A percentile compares a stretch with the other conserved stretches of the same genome.
phyloP scores from a whole-genome alignment of 345 rosid species.

The Gossypium anomalum region DNA sequence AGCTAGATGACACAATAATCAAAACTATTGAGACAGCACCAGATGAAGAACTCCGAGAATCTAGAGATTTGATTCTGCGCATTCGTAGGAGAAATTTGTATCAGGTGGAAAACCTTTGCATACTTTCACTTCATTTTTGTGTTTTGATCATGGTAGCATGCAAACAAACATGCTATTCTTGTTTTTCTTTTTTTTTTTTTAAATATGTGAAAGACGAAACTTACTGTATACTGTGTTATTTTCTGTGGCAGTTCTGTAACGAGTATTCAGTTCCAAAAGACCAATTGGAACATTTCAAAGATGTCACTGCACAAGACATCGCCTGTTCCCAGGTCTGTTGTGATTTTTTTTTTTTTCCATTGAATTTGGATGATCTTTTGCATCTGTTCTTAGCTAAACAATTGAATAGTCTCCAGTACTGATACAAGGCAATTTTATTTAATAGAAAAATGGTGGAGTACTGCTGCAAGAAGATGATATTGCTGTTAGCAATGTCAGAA shows the following conservation, averaged over 20 bases:
- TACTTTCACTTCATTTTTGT: constrained; percentile 3
- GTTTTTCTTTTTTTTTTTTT: not conserved
- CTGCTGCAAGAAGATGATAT: constrained; percentile 71
- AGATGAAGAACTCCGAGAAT: constrained; percentile 62
- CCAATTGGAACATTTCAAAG: constrained; percentile 67
- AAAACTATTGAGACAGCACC: constrained; percentile 82
- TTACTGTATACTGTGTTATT: constrained; percentile 3
- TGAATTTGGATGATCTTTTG: not conserved
- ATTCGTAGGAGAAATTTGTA: constrained; percentile 80
- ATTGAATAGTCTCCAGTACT: constrained; percentile 7
- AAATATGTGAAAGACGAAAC: not conserved
- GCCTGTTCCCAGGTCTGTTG: constrained; percentile 77
- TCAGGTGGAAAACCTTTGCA: constrained; percentile 44
- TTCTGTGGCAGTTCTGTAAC: constrained; percentile 75
- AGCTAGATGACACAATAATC: constrained; percentile 86
- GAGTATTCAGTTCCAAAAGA: constrained; percentile 93
- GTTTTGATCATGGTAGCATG: not conserved
- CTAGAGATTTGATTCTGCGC: constrained; percentile 75
- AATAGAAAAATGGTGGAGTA: constrained; percentile 61
- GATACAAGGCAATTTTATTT: constrained; percentile 13
- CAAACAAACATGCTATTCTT: not conserved
- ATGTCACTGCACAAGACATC: constrained; percentile 80
- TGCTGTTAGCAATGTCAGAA: constrained; percentile 72
- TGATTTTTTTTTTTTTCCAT: not conserved
- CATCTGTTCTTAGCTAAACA: not conserved